Evolutionary conservation across 2,329 filamentous ascomycete genomes (phyloP).

Genomic region (Curvularia sp.): DNA sequence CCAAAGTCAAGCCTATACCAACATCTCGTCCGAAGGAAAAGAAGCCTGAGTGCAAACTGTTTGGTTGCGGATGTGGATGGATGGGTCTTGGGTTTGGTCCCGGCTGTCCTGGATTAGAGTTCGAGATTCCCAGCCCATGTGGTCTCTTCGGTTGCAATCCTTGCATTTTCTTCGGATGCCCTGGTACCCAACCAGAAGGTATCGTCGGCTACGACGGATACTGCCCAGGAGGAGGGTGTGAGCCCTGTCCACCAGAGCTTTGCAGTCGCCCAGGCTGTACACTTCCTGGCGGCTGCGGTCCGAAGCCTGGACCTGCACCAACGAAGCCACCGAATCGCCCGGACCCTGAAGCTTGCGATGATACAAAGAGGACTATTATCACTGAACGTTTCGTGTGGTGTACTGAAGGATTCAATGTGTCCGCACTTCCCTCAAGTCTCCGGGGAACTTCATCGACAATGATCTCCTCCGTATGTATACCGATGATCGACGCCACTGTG

Average conservation of each 20-base stretch:
- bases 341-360: slow-evolving; percentile 25
- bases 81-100: slow-evolving; percentile 33
- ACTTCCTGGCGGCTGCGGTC: slow-evolving; percentile 25
- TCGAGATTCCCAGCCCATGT: slow-evolving; percentile 11
- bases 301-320: slow-evolving; percentile 27
- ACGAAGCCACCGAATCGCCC: slow-evolving; percentile 16
- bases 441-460: slow-evolving; percentile 21
- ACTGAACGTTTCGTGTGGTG: slow-evolving; percentile 33
- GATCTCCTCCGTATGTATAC: slow-evolving; percentile 27
- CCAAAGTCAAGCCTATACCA: slow-evolving; percentile 7
- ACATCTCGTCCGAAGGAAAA: slow-evolving; percentile 10
- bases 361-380: slow-evolving; percentile 31
- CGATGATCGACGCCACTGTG: slow-evolving; percentile 20
- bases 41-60: slow-evolving; percentile 20
- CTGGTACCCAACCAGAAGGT: slow-evolving; percentile 13
- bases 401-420: slow-evolving; percentile 21
- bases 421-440: slow-evolving; percentile 12
- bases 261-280: slow-evolving; percentile 25
- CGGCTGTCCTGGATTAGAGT: slow-evolving; percentile 17
- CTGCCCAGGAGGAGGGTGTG: slow-evolving; percentile 26
- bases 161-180: slow-evolving; percentile 27
- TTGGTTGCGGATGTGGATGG: slow-evolving; percentile 37
- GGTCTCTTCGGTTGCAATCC: slow-evolving; percentile 31
- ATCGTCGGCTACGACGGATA: slow-evolving; percentile 28
- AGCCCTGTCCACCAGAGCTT: slow-evolving; percentile 26